Evolutionary conservation across 805 yeast species (phyloP), one percentile per base, ranked within the genome.

Genomic region (Candida verbasci): DNA sequence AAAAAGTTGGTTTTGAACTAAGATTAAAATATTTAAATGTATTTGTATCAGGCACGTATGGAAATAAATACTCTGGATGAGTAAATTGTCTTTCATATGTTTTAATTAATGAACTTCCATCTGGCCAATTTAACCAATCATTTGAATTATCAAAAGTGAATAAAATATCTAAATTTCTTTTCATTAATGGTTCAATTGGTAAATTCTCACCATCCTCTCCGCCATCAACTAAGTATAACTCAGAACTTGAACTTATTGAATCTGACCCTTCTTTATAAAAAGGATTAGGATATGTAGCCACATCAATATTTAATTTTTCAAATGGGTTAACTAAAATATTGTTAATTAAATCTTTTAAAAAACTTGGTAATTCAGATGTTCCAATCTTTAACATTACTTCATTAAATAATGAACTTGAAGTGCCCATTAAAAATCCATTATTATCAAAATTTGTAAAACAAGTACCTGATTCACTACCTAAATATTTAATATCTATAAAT

Each of bases 321-420:
- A 46, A 10, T 35, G 44, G 17, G 10, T 31, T 28, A n/a, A 12
- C 11, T 12, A 17, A 3, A 12, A 32, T 7, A 12, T 23, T 23
- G n/a, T 24, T 32, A 3, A 32, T 24, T 18, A 24, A 50, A 20
- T 43, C 29, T 31, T 44, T 54, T 23, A 55, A 42, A 17, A 43
- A 57, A 31, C 34, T 46, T 68, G 65, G 55, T 60, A 39, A 68
- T 60, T 65, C 25, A 55, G 5, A 7, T 17, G 27, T 22, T 53
- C 82, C 78, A 39, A 83, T 56, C 46, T 72, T 70, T 31, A 82
- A 57, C 14, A 85, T 51, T 35, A 81, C 65, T 53, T 77, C 78
- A 52, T 84, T 86, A 66, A 87, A 87, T 34, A 87, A 60, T 1
- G 91, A 70, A 2, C 95, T 83, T 2, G 95, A 85, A 6, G 95